Conservation (phyloP, 1,284 basidiomycete species). For the Kalmanozyma brasiliensis region DNA sequence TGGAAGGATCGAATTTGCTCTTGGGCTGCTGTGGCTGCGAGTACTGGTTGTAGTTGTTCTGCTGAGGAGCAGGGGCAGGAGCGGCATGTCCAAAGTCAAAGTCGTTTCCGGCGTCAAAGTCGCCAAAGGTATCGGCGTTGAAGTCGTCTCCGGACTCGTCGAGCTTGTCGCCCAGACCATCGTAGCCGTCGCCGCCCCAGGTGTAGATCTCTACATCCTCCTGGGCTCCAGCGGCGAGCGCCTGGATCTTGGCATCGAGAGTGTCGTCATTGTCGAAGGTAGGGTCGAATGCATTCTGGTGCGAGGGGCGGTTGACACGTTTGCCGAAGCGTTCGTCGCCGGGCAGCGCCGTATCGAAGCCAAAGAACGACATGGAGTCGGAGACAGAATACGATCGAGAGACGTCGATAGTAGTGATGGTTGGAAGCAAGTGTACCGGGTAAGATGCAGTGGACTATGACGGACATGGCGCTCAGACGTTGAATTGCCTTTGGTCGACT, state of each 20-base stretch:
- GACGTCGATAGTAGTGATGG: no score
- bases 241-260: conserved; percentile 68
- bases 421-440: no score
- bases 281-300: conserved; percentile 41
- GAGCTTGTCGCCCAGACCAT: conserved; percentile 86
- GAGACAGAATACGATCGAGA: no score
- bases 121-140: conserved; percentile 89
- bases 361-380: conserved; percentile 69
- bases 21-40: conserved; percentile 32
- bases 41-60: conserved; percentile 18
- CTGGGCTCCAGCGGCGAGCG: conserved; percentile 72
- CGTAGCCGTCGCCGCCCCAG: conserved; percentile 88
- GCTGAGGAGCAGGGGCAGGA: conserved; percentile 20
- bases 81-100: conserved; percentile 80
- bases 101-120: conserved; percentile 74
- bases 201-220: conserved; percentile 84
- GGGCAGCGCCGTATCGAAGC: conserved; percentile 65
- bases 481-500: no score
- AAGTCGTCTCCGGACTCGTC: conserved; percentile 73
- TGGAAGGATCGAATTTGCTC: conserved; percentile 36
- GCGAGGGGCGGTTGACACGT: conserved; percentile 17
- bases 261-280: conserved; percentile 59
- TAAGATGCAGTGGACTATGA: no score
- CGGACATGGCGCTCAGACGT: no score
- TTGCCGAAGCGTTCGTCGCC: conserved; percentile 34